Evolutionary conservation across 352 stramenopile species (phyloP).

Genomic region (Phytophthora multivora): DNA sequence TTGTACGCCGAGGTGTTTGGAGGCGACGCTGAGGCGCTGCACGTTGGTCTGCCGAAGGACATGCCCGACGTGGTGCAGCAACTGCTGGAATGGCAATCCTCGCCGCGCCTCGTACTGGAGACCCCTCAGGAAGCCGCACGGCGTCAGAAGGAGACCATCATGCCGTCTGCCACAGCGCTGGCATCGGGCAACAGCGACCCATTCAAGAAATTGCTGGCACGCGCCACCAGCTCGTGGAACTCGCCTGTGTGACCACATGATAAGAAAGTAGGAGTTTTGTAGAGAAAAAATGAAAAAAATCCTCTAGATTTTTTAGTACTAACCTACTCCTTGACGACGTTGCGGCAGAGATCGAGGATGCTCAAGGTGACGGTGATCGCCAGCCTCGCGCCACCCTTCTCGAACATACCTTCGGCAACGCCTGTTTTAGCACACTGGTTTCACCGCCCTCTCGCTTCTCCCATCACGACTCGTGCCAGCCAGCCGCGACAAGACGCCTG

Average conservation of each 20-base stretch:
- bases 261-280: constrained; percentile 14
- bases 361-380: too few relatives aligned
- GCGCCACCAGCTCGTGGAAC: constrained; percentile 42
- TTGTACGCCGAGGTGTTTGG: constrained; percentile 40
- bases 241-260: constrained; percentile 29
- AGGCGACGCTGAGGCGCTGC: constrained; percentile 12
- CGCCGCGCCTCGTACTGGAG: constrained; percentile 37
- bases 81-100: constrained; percentile 51
- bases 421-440: constrained; percentile 34
- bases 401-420: constrained; percentile 24
- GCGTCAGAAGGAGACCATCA: constrained; percentile 22
- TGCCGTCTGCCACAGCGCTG: neutral
- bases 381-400: constrained; percentile 14
- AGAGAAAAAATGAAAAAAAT: constrained; percentile 3
- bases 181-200: neutral
- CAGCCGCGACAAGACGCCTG: constrained; percentile 3
- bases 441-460: constrained; percentile 15
- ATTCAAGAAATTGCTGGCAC: constrained; percentile 19
- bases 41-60: constrained; percentile 12
- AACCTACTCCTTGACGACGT: constrained; percentile 1
- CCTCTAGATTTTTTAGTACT: neutral
- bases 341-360: constrained; percentile 9
- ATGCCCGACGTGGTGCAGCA: constrained; percentile 52
- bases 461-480: constrained; percentile 3
- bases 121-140: constrained; percentile 12